Evolutionary conservation across 2,329 filamentous ascomycete genomes (phyloP).

Genomic region (Clonostachys chloroleuca): DNA sequence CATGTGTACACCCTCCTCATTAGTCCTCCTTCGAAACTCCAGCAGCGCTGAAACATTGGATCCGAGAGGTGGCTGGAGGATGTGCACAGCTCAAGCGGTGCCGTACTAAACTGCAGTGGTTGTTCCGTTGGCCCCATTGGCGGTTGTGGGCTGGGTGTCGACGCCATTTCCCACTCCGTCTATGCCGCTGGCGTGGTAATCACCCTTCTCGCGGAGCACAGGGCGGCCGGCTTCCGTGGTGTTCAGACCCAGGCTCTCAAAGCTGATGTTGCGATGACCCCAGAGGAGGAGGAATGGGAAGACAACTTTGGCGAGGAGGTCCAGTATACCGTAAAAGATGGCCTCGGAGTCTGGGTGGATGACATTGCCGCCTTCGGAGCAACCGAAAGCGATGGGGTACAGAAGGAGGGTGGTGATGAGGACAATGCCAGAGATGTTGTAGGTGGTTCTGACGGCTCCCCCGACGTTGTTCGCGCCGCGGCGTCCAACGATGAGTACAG

Average conservation of each 20-base stretch:
- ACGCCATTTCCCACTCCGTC: too few relatives aligned
- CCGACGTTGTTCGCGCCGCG: constrained; percentile 51
- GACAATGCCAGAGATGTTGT: constrained; percentile 49
- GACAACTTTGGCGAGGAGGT: constrained; percentile 59
- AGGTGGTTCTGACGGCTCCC: constrained; percentile 44
- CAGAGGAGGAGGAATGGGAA: constrained; percentile 58
- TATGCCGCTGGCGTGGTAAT: too few relatives aligned
- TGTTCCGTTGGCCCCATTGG: too few relatives aligned
- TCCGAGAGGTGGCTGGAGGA: too few relatives aligned
- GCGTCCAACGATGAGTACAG: constrained; percentile 30
- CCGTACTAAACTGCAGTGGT: too few relatives aligned
- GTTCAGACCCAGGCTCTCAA: constrained; percentile 46
- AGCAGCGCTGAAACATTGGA: too few relatives aligned
- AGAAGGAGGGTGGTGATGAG: constrained; percentile 52
- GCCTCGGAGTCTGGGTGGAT: constrained; percentile 61
- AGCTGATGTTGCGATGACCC: constrained; percentile 59
- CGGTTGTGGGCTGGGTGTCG: too few relatives aligned
- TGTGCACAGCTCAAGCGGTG: too few relatives aligned
- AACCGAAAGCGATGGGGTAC: constrained; percentile 48
- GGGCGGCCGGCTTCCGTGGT: constrained; percentile 11
- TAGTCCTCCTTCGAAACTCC: too few relatives aligned
- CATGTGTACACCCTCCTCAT: too few relatives aligned
- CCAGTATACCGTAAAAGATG: constrained; percentile 64
- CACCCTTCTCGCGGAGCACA: too few relatives aligned
- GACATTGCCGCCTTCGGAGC: constrained; percentile 46